Conservation (phyloP, 2,329 filamentous ascomycete genomes). For the Trichoderma pleuroti region DNA sequence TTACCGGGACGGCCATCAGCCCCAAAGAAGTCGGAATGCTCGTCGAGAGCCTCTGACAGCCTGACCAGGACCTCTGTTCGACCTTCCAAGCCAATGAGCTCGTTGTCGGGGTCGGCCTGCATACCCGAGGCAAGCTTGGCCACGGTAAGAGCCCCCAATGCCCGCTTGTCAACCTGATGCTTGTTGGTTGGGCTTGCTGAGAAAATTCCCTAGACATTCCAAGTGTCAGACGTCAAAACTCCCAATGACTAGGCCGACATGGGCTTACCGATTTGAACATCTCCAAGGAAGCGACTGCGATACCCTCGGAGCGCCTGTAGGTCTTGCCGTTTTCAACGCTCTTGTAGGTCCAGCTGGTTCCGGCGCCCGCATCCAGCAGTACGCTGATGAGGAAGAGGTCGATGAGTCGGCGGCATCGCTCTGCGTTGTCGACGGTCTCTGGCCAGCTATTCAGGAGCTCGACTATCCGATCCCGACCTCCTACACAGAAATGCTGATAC, state of each 20-base stretch:
- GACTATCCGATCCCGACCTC: conserved; percentile 69
- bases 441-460: conserved; percentile 69
- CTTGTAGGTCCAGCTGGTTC: conserved; percentile 87
- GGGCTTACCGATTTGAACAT: conserved; percentile 79
- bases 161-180: conserved; percentile 83
- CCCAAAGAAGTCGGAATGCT: conserved; percentile 81
- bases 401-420: conserved; percentile 70
- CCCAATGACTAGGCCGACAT: neutral
- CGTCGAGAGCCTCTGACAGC: conserved; percentile 68
- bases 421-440: conserved; percentile 63
- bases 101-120: conserved; percentile 78
- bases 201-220: conserved; percentile 63
- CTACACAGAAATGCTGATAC: conserved; percentile 82
- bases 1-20: conserved; percentile 82
- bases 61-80: conserved; percentile 74
- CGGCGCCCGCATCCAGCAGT: conserved; percentile 82
- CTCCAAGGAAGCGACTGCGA: conserved; percentile 72
- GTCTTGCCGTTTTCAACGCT: conserved; percentile 80
- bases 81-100: conserved; percentile 80
- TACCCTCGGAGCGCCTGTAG: conserved; percentile 82
- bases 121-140: conserved; percentile 70
- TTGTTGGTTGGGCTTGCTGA: conserved; percentile 78
- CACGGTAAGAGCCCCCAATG: conserved; percentile 68
- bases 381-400: conserved; percentile 79
- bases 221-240: neutral